Base-by-base conservation (phyloP, 2,329 filamentous ascomycete genomes). In the Colletotrichum sp. region DNA sequence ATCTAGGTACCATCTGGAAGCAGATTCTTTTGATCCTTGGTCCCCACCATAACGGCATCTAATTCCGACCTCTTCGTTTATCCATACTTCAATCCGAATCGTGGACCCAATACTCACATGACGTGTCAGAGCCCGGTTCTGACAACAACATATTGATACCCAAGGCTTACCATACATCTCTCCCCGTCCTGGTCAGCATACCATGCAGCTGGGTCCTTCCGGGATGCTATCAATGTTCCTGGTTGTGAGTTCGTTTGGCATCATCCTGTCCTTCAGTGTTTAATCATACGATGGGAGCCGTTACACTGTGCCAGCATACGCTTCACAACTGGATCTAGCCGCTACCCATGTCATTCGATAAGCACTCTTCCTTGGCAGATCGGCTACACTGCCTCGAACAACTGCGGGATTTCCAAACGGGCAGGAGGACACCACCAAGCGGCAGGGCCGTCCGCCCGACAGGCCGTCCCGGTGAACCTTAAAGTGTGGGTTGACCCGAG, bases 381-480 rank as follows among this genome's bases (percentile, higher is more conserved):
- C 22, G 52, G 30, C n/a, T 59, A 16, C 61, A 25, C 16, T 25
- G 32, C 22, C 52, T 29, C 66, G n/a, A 55, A 12, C 15, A 32
- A 30, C 25, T 61, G 66, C 66, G 52, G 52, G 30, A 44, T 59
- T 69, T 59, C 66, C 25, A 69, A 69, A 39, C 49, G n/a, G 49
- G 22, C 52, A 69, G 52, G 49, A 69, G n/a, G 29, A 69, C 30
- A 34, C 52, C 30, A 32, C 19, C 19, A 27, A 25, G 30, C 49
- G 66, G 52, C 66, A 36, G 52, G 44, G 25, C 65, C 49, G 9
- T 68, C 44, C n/a, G 27, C 29, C 39, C 39, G 44, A 57, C 59
- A 71, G 59, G 68, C 68, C 57, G 68, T 66, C 59, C 61, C 61
- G 61, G 69, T 49, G 39, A 71, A 71, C 69, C 64, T 32, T 71